Conservation (phyloP, 305 asterid genomes). For the Fraxinus sp. region DNA sequence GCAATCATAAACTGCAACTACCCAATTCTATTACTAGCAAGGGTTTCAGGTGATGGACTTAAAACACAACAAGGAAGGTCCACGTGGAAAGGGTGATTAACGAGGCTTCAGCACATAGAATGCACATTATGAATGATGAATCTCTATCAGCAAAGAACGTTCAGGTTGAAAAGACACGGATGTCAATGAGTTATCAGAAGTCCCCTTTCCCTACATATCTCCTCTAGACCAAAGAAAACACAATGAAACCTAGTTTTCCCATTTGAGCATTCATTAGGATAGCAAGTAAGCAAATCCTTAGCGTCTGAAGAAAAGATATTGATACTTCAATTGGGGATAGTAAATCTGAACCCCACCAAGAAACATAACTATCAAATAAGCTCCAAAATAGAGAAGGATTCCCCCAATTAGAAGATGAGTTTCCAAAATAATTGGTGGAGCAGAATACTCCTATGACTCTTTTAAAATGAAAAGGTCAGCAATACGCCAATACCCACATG, state of each 20-base stretch:
- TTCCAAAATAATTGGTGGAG: neutral
- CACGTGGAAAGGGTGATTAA: neutral
- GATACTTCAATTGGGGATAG: neutral
- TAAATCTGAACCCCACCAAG: neutral
- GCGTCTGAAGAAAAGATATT: neutral
- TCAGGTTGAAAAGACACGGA: neutral
- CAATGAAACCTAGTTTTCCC: neutral
- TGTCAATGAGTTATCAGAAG: neutral
- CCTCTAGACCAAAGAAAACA: neutral
- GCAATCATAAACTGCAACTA: neutral
- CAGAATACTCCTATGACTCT: neutral
- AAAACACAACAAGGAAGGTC: neutral
- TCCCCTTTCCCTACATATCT: neutral
- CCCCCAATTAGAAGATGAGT: neutral
- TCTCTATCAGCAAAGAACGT: neutral
- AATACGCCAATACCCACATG: neutral
- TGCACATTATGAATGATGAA: neutral
- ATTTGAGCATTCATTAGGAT: neutral
- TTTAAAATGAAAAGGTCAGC: neutral
- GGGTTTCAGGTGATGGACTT: neutral
- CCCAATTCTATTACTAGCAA: neutral
- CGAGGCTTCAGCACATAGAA: neutral
- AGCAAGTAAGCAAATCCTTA: neutral
- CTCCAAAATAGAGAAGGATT: neutral
- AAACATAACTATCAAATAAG: neutral